Conservation (phyloP, 1,284 basidiomycete species). For the Cystobasidium pallidum region DNA sequence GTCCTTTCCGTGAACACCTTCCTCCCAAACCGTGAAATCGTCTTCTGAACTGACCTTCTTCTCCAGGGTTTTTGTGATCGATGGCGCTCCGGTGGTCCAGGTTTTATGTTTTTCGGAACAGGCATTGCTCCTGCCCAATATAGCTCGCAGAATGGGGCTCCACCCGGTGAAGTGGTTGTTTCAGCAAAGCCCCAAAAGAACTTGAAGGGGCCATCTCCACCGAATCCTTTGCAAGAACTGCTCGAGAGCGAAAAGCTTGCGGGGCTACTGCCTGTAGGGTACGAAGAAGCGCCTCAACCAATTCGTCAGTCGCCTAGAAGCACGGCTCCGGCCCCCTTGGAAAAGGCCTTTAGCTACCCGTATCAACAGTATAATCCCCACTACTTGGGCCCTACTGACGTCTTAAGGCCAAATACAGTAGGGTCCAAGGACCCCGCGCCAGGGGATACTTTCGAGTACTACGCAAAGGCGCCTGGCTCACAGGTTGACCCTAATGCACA, state of each 20-base stretch:
- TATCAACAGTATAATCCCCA: background rate
- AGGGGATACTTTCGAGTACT: background rate
- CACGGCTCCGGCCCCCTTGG: background rate
- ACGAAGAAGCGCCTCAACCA: background rate
- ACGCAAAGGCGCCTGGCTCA: background rate
- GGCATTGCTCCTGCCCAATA: constrained; percentile 5
- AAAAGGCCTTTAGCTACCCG: background rate
- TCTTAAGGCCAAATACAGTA: background rate
- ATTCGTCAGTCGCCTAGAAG: background rate
- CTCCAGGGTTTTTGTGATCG: constrained; percentile 29
- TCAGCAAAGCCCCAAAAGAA: background rate
- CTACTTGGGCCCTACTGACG: background rate
- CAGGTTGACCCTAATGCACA: background rate
- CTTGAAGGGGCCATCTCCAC: background rate
- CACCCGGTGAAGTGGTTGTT: background rate
- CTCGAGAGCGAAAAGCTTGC: constrained; percentile 24
- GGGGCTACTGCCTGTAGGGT: background rate
- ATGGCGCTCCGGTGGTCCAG: constrained; percentile 1
- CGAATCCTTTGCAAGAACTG: constrained; percentile 11
- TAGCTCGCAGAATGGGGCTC: background rate
- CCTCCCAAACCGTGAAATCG: no score
- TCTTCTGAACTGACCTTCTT: constrained; percentile 20
- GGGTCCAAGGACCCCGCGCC: background rate
- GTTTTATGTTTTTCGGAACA: constrained; percentile 24
- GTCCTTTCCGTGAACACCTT: constrained; percentile 6